Conservation (phyloP, 805 yeast species). For the Teunomyces gatunensis region DNA sequence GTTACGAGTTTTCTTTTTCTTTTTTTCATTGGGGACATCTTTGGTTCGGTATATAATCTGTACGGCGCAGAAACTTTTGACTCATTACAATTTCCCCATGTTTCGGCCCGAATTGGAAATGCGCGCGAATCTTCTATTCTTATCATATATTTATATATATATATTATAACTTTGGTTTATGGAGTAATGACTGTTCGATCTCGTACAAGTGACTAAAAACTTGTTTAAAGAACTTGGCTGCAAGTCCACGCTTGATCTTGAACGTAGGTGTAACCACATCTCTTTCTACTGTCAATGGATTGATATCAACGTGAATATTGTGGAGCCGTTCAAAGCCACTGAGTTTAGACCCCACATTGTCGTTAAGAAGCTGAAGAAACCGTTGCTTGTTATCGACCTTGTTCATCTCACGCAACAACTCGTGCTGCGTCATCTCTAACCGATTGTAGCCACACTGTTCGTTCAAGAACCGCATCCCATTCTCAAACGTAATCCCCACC, state of each 20-base stretch:
- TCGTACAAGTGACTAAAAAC: slow-evolving; percentile 12
- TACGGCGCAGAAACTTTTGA: not conserved
- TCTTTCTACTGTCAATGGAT: slow-evolving; percentile 25
- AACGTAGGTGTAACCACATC: slow-evolving; percentile 18
- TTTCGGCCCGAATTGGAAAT: not conserved
- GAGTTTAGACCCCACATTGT: slow-evolving; percentile 18
- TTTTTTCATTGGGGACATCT: not conserved
- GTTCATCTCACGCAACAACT: slow-evolving; percentile 21
- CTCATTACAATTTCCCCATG: slow-evolving; percentile 1
- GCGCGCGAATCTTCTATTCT: not conserved
- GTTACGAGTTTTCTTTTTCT: too few relatives aligned
- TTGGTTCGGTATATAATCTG: not conserved
- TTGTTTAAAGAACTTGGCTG: slow-evolving; percentile 21
- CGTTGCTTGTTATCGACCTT: slow-evolving; percentile 17
- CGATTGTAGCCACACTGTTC: slow-evolving; percentile 14
- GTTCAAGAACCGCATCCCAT: slow-evolving; percentile 19
- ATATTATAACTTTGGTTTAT: not conserved
- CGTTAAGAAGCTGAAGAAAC: slow-evolving; percentile 24
- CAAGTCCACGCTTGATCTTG: slow-evolving; percentile 19
- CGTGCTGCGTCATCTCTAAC: slow-evolving; percentile 9
- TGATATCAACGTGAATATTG: slow-evolving; percentile 25
- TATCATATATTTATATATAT: too few relatives aligned
- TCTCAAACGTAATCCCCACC: slow-evolving; percentile 24
- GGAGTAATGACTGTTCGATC: slow-evolving; percentile 7
- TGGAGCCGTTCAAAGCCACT: slow-evolving; percentile 35